Evolutionary conservation across 371 early-diverging fungal genomes (phyloP).

Genomic region (Smittium culicis): DNA sequence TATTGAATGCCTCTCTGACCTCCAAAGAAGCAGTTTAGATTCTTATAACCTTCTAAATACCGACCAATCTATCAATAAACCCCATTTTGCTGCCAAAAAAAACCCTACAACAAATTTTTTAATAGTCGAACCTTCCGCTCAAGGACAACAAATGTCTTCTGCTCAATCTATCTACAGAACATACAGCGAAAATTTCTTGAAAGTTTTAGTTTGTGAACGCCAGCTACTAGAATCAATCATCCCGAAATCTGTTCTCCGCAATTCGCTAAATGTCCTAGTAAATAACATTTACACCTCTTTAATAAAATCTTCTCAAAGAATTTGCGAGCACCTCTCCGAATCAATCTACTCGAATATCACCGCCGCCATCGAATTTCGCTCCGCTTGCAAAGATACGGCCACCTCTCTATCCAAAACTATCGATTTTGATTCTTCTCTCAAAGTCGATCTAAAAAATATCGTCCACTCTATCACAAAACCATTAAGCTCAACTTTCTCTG

Average conservation of each 20-base stretch:
- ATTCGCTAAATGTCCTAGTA: conserved; percentile 41
- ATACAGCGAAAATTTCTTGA: conserved; percentile 42
- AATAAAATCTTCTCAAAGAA: conserved; percentile 46
- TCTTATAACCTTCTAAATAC: not conserved
- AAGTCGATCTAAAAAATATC: conserved; percentile 20
- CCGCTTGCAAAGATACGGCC: conserved; percentile 29
- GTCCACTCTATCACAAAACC: conserved; percentile 18
- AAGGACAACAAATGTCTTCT: not conserved
- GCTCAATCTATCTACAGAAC: conserved; percentile 33
- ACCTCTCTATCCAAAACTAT: conserved; percentile 16
- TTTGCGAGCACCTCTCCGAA: conserved; percentile 46
- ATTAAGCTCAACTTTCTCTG: conserved; percentile 20
- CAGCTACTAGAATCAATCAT: conserved; percentile 48
- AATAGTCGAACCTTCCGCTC: not conserved
- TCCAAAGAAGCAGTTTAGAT: not conserved
- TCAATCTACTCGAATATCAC: conserved; percentile 51
- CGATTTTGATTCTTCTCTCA: conserved; percentile 14
- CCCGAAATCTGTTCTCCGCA: conserved; percentile 39
- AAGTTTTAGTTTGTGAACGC: conserved; percentile 51
- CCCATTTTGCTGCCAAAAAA: not conserved
- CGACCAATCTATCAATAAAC: not conserved
- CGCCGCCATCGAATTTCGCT: conserved; percentile 64
- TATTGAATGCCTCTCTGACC: not conserved
- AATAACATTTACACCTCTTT: conserved; percentile 43
- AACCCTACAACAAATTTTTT: not conserved